A percentile compares a stretch with the other conserved stretches of the same genome.
These are phyloP conservation scores for Penicillium bovifimosum DNA, from an alignment of 495 filamentous ascomycete genomes.

Conservation along the genomic window DNA sequence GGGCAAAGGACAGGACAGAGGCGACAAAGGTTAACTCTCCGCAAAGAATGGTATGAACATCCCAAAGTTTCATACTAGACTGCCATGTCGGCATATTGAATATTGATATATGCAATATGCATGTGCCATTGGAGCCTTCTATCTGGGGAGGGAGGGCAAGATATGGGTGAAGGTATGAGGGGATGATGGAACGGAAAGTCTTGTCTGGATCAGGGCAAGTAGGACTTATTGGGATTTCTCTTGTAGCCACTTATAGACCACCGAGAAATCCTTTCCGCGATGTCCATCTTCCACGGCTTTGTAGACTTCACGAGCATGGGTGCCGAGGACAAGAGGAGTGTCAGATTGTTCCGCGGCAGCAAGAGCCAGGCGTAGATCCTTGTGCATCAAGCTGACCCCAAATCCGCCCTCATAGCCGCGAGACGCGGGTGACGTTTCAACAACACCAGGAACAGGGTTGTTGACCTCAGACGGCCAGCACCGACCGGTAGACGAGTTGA, in stretches of 20 bases:
- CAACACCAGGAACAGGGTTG: conserved; percentile 85
- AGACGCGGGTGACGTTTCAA: conserved; percentile 63
- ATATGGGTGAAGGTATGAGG: too few species aligned
- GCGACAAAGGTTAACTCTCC: too few species aligned
- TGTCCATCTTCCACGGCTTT: conserved; percentile 53
- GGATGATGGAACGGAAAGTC: background rate
- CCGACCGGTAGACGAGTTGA: conserved; percentile 78
- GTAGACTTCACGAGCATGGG: conserved; percentile 63
- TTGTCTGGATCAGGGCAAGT: background rate
- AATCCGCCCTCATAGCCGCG: conserved; percentile 79
- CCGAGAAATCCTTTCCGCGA: conserved; percentile 75
- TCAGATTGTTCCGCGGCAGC: conserved; percentile 62
- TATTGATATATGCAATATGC: too few species aligned
- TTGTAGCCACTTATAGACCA: conserved; percentile 71
- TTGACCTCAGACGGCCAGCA: conserved; percentile 93
- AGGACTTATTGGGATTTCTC: conserved; percentile 29
- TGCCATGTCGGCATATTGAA: too few species aligned
- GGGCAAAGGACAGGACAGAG: too few species aligned
- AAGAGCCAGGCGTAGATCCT: conserved; percentile 72
- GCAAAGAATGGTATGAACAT: too few species aligned
- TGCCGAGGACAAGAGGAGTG: conserved; percentile 60
- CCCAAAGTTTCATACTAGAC: too few species aligned
- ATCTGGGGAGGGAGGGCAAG: too few species aligned
- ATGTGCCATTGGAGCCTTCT: too few species aligned
- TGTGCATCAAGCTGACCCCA: conserved; percentile 77